A percentile compares a stretch with the other conserved stretches of the same genome.
These are phyloP conservation scores for Calonectria henricotiae DNA, from an alignment of 2,329 filamentous ascomycete species.

Conservation along the genomic window DNA sequence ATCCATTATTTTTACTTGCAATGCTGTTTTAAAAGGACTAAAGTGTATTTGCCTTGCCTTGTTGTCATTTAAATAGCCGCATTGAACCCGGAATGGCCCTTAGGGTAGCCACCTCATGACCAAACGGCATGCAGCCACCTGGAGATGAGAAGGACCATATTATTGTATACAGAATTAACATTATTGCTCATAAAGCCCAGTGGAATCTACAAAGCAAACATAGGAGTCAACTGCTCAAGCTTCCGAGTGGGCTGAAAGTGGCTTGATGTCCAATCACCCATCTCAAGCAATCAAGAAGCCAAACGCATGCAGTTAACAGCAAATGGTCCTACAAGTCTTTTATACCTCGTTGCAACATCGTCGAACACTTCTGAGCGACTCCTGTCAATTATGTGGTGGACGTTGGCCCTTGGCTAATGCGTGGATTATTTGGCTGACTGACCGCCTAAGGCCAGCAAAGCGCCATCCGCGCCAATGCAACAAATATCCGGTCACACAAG, in stretches of 20 bases:
- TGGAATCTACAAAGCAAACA: not conserved
- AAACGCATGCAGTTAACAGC: not conserved
- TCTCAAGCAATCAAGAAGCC: not conserved
- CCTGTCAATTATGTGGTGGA: not conserved
- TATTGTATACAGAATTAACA: not conserved
- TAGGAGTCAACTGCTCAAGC: not conserved
- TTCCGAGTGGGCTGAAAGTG: not conserved
- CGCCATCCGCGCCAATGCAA: conserved; percentile 6
- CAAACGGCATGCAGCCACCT: too few relatives aligned
- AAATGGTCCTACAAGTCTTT: not conserved
- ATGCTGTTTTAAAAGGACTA: not conserved
- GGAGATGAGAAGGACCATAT: not conserved
- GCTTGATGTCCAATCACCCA: conserved; percentile 14
- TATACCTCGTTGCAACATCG: not conserved
- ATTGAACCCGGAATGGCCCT: too few relatives aligned
- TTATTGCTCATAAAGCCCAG: not conserved
- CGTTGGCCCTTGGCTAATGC: not conserved
- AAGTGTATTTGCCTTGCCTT: not conserved
- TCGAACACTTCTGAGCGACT: not conserved
- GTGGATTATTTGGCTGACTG: conserved; percentile 26
- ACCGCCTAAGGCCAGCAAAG: conserved; percentile 21
- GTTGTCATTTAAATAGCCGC: not conserved
- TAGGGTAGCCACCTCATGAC: not conserved
- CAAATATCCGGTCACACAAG: conserved; percentile 16
- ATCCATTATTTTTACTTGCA: not conserved